Conservation (phyloP, 2,329 filamentous ascomycete species). For the Aspergillus sp. region DNA sequence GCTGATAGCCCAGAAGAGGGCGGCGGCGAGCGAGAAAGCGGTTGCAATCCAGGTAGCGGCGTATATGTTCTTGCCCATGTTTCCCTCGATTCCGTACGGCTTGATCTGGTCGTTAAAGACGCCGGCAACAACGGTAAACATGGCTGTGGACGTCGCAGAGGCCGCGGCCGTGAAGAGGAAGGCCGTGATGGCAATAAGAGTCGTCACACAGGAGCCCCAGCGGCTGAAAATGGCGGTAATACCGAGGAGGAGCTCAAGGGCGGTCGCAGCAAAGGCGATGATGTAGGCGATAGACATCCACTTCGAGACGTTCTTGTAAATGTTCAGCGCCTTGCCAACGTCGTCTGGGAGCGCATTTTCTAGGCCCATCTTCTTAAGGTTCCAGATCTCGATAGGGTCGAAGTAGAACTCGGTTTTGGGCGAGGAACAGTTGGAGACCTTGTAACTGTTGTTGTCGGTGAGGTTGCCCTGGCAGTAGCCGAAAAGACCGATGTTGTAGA, state of each 20-base stretch:
- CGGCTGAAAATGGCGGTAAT: constrained; percentile 81
- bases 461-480: constrained; percentile 73
- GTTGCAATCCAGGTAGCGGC: constrained; percentile 75
- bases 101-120: constrained; percentile 67
- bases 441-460: constrained; percentile 54
- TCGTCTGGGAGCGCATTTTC: constrained; percentile 67
- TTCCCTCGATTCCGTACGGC: constrained; percentile 68
- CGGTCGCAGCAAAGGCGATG: constrained; percentile 68
- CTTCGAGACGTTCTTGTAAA: constrained; percentile 71
- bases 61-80: constrained; percentile 69
- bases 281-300: constrained; percentile 85
- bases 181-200: constrained; percentile 65
- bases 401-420: constrained; percentile 75
- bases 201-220: constrained; percentile 78
- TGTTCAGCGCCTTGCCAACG: constrained; percentile 65
- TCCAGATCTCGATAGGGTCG: constrained; percentile 66
- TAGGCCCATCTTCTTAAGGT: constrained; percentile 55
- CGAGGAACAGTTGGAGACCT: constrained; percentile 64
- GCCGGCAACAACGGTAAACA: constrained; percentile 69
- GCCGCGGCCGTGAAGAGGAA: constrained; percentile 62
- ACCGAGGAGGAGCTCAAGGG: constrained; percentile 72
- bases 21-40: constrained; percentile 71
- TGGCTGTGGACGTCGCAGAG: constrained; percentile 71
- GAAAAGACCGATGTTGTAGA: constrained; percentile 83
- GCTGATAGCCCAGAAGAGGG: constrained; percentile 88